phyloP scores from a whole-genome alignment of 257 asterid species.

The Anisodus acutangulus region DNA sequence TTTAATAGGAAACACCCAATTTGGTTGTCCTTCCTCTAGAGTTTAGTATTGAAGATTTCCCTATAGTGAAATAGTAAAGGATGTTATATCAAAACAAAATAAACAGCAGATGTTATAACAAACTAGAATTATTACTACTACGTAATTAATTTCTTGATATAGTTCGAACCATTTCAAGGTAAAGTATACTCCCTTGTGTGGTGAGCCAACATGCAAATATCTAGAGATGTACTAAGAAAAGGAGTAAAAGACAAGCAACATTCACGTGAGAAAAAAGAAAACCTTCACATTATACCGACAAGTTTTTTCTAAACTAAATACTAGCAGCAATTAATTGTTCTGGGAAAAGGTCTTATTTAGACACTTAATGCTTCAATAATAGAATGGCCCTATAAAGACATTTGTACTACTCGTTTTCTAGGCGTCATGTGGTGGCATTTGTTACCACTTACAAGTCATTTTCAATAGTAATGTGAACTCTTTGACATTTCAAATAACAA shows the following conservation, averaged over 20 bases:
- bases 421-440: background rate
- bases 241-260: background rate
- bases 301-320: background rate
- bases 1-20: too few species aligned
- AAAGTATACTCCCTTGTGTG: background rate
- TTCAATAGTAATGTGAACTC: conserved; percentile 11
- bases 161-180: background rate
- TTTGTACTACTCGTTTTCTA: background rate
- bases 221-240: background rate
- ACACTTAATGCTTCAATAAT: conserved; percentile 10
- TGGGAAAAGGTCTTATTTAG: background rate
- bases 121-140: too few species aligned
- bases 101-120: too few species aligned
- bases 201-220: background rate
- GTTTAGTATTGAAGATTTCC: too few species aligned
- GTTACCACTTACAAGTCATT: background rate
- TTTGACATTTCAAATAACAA: conserved; percentile 9
- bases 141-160: too few species aligned
- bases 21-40: too few species aligned
- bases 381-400: background rate
- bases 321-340: background rate
- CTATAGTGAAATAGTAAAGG: too few species aligned
- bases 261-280: background rate
- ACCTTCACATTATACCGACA: background rate
- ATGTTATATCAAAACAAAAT: too few species aligned